These are phyloP conservation scores for Ascochyta lentis DNA, from an alignment of 2,329 filamentous ascomycete species.

Conservation along the genomic window DNA sequence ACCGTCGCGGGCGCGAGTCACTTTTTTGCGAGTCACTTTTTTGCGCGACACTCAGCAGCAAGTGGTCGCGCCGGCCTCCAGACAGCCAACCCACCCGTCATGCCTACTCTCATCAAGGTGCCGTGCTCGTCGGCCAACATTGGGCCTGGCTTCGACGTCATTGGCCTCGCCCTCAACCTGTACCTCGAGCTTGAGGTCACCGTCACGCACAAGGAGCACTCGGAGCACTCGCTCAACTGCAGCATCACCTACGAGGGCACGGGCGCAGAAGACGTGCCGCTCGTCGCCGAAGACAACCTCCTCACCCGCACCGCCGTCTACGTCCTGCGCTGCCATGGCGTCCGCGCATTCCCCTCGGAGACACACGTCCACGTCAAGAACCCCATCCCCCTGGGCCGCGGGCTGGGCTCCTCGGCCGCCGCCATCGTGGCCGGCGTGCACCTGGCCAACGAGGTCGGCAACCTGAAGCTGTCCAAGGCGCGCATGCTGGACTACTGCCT, in stretches of 20 bases:
- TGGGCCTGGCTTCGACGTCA: slow-evolving; percentile 94
- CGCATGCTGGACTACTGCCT: slow-evolving; percentile 93
- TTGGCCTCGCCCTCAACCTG: slow-evolving; percentile 90
- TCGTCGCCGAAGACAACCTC: slow-evolving; percentile 86
- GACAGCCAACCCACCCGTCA: slow-evolving; percentile 20
- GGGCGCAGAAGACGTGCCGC: slow-evolving; percentile 77
- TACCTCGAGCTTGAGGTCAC: slow-evolving; percentile 90
- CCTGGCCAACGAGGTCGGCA: slow-evolving; percentile 86
- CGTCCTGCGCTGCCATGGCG: slow-evolving; percentile 88
- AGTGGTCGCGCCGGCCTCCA: slow-evolving; percentile 2
- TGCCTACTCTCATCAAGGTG: slow-evolving; percentile 70
- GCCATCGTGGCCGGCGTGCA: slow-evolving; percentile 96
- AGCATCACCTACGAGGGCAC: slow-evolving; percentile 88
- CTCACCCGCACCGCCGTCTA: slow-evolving; percentile 95
- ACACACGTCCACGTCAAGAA: slow-evolving; percentile 96
- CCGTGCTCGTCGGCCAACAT: slow-evolving; percentile 98
- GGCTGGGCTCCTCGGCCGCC: slow-evolving; percentile 92
- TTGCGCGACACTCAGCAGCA: slow-evolving; percentile 9
- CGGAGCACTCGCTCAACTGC: slow-evolving; percentile 76
- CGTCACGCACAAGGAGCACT: slow-evolving; percentile 63
- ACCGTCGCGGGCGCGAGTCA: neutral
- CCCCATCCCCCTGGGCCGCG: slow-evolving; percentile 89
- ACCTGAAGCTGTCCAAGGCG: slow-evolving; percentile 76
- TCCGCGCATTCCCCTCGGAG: slow-evolving; percentile 78
- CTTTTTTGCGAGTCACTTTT: slow-evolving; percentile 14